phyloP scores from a whole-genome alignment of 139 green algal genomes.

The Auxenochlorella pyrenoidosa region DNA sequence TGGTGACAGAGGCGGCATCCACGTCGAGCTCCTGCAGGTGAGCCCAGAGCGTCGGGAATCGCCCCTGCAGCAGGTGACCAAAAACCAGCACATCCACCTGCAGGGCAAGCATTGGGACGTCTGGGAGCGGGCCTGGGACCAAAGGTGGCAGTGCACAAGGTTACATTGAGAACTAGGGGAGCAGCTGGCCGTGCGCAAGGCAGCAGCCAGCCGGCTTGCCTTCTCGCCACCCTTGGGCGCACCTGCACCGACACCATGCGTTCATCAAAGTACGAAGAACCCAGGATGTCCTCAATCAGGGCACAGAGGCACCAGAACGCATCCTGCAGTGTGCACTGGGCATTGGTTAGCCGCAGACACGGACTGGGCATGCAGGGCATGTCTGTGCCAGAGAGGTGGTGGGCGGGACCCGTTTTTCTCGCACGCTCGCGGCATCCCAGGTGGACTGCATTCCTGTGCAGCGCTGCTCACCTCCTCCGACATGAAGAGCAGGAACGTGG shows the following conservation, averaged over 20 bases:
- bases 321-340: constrained; percentile 42
- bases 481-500: constrained; percentile 85
- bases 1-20: constrained; percentile 64
- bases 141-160: too few relatives aligned
- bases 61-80: constrained; percentile 59
- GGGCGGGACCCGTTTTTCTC: too few relatives aligned
- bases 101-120: constrained; percentile 10
- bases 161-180: not conserved
- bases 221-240: not conserved
- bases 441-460: too few relatives aligned
- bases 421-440: too few relatives aligned
- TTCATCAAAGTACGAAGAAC: constrained; percentile 75
- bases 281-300: constrained; percentile 79
- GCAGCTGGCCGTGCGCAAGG: constrained; percentile 71
- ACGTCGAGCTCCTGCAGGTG: constrained; percentile 72
- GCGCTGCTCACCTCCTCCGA: constrained; percentile 66
- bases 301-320: constrained; percentile 88
- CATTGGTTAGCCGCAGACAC: not conserved
- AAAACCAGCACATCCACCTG: constrained; percentile 83
- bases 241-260: constrained; percentile 84
- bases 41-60: constrained; percentile 63
- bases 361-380: not conserved
- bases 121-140: not conserved
- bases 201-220: constrained; percentile 59
- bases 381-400: not conserved